These are phyloP conservation scores for Eimeria praecox DNA, from an alignment of 169 alveolate genomes.

Conservation along the genomic window DNA sequence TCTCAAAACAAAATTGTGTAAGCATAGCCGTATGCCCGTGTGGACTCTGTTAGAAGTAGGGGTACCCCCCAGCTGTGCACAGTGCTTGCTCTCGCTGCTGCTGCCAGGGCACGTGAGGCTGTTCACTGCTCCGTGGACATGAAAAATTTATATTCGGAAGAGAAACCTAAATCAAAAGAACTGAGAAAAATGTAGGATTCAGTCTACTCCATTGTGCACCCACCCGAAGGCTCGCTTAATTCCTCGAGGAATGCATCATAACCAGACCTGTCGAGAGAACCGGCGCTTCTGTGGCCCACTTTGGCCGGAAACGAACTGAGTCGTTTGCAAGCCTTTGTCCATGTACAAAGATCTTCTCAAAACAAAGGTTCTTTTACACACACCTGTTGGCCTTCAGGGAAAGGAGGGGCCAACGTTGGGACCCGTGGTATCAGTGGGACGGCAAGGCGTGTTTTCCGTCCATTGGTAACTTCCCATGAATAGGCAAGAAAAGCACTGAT, in stretches of 20 bases:
- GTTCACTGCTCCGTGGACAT: not conserved
- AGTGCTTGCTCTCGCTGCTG: not conserved
- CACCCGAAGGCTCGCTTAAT: not conserved
- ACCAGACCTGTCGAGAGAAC: constrained; percentile 3
- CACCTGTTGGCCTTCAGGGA: not conserved
- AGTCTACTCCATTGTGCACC: not conserved
- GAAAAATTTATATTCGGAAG: not conserved
- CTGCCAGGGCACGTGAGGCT: not conserved
- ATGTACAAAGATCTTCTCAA: not conserved
- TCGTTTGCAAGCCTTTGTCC: not conserved
- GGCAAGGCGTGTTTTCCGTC: not conserved
- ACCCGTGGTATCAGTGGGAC: not conserved
- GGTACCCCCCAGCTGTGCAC: constrained; percentile 37
- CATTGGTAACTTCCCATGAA: not conserved
- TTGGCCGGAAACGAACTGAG: not conserved
- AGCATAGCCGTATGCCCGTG: not conserved
- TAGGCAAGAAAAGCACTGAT: not conserved
- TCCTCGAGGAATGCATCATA: not conserved
- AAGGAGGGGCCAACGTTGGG: not conserved
- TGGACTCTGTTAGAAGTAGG: not conserved
- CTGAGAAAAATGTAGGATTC: not conserved
- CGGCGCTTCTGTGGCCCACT: not conserved
- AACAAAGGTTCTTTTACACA: not conserved
- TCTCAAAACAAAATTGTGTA: constrained; percentile 4
- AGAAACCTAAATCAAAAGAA: not conserved